Evolutionary conservation across 495 filamentous ascomycete species (phyloP), one percentile per base, ranked within the genome.

Genomic region (Xylaria cubensis): DNA sequence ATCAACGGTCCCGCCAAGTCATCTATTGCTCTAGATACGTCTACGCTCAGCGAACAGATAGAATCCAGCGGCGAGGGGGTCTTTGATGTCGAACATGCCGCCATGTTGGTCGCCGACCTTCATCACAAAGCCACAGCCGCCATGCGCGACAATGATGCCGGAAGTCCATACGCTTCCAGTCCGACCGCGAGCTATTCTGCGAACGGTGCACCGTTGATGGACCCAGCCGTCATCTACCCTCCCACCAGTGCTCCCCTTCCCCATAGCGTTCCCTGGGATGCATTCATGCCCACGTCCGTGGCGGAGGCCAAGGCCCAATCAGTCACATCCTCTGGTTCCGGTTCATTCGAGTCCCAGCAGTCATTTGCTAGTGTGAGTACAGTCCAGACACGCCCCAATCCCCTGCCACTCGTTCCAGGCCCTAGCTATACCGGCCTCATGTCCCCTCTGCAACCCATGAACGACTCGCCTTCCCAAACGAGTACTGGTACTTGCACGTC

Each of bases 21-120:
- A 59, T 88, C 92, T 36, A 90, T 96, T 78, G 91, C 91, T 70
- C 88, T 97, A 78, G 96, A 98, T 77, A 89, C 94, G 32, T 91
- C 93, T 41, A 92, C 94, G 42, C 85, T 98, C 77, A 79, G 77
- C 53, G 96, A 98, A 84, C 95, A 98, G 81, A 93, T 97, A 72
- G 95, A 97, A 83, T 94, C 92, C 73, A 93, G 91, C 84, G 94
- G 90, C 84, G 96, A 99, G 81, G 94, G 93, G 81, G 93, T 96
- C 88, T 93, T 97, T 80, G 95, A 98, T 85, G 90, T 98, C 82
- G 96, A 99, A 88, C 95, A 94, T 79, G 96, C 96, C 77, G 96
- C 97, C 74, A 97, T 97, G 93, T 90, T 99, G 86, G 96, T 99
- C 88, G 96, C 97, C 80, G 94, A 98, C 84, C 92, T 98, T 81